Percentiles rank a stretch among this genome's conserved stretches.
Evolutionary conservation across 1,284 basidiomycete genomes (phyloP).

Genomic region (Mycena sp.): DNA sequence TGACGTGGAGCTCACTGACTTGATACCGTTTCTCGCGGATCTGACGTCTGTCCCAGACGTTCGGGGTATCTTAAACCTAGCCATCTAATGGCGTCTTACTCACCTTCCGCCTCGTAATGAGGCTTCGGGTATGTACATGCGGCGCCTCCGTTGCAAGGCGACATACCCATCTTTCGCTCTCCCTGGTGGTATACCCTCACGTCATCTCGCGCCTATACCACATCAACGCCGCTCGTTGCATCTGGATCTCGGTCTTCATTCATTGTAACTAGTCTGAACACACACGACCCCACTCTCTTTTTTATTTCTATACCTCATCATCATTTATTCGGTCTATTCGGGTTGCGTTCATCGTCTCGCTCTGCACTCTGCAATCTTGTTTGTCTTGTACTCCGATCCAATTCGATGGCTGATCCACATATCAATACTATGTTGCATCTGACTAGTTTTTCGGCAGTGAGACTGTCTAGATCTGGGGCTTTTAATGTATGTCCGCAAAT

Average conservation of each 20-base stretch:
- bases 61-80: slow-evolving; percentile 89
- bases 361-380: slow-evolving; percentile 29
- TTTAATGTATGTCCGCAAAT: too few relatives aligned
- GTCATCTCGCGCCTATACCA: slow-evolving; percentile 21
- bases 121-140: slow-evolving; percentile 16
- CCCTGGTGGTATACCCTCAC: slow-evolving; percentile 32
- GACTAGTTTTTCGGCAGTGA: too few relatives aligned
- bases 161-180: slow-evolving; percentile 13
- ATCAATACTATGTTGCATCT: too few relatives aligned
- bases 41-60: slow-evolving; percentile 90
- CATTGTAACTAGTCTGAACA: slow-evolving; percentile 22
- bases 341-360: slow-evolving; percentile 29
- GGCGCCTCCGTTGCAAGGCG: slow-evolving; percentile 9
- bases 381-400: slow-evolving; percentile 27
- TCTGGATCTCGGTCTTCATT: slow-evolving; percentile 20
- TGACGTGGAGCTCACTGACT: slow-evolving; percentile 95
- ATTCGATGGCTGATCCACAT: too few relatives aligned
- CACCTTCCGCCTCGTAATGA: slow-evolving; percentile 14
- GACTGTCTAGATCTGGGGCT: too few relatives aligned
- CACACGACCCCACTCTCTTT: slow-evolving; percentile 31
- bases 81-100: slow-evolving; percentile 54
- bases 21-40: slow-evolving; percentile 94
- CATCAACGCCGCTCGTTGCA: slow-evolving; percentile 28
- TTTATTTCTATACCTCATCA: slow-evolving; percentile 18
- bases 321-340: slow-evolving; percentile 22